Percentiles rank a stretch among this genome's conserved stretches.
Conservation (phyloP, 192 early-diverging fungal species). For the Haplosporangium gracile region DNA sequence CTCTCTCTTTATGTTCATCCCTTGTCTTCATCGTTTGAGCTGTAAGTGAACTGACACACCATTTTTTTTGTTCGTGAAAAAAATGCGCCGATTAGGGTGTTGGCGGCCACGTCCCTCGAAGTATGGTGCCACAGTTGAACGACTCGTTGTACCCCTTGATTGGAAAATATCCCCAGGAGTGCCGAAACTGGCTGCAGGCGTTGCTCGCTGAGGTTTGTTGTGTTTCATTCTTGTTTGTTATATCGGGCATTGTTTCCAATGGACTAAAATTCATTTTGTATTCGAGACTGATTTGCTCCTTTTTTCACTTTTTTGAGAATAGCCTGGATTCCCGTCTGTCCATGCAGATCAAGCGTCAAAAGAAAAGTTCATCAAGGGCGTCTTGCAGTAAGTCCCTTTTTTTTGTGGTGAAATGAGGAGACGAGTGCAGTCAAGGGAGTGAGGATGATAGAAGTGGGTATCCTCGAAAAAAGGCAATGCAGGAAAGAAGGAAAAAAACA, state of each 20-base stretch:
- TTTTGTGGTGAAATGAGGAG: not conserved
- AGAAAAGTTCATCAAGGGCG: conserved; percentile 63
- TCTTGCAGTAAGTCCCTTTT: conserved; percentile 60
- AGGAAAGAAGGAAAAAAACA: too few relatives aligned
- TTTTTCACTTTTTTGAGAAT: not conserved
- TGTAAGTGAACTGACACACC: not conserved
- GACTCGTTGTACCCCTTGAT: conserved; percentile 65
- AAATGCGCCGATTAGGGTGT: conserved; percentile 51
- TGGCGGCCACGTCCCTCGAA: conserved; percentile 67
- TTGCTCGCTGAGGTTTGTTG: conserved; percentile 58
- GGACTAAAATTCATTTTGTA: not conserved
- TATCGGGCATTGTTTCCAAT: not conserved
- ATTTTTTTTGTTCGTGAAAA: not conserved
- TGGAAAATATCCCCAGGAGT: conserved; percentile 52
- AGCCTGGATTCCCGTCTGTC: conserved; percentile 67
- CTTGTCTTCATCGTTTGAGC: not conserved
- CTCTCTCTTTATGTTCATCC: not conserved
- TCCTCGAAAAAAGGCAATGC: not conserved
- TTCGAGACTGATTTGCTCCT: not conserved
- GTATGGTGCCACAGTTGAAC: conserved; percentile 64
- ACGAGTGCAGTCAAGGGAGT: not conserved
- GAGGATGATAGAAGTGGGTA: not conserved
- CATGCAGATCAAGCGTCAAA: conserved; percentile 61
- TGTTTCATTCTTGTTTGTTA: not conserved
- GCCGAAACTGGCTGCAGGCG: conserved; percentile 61